phyloP scores from a whole-genome alignment of 768 basidiomycete species.

The Cyclocybe aegerita region DNA sequence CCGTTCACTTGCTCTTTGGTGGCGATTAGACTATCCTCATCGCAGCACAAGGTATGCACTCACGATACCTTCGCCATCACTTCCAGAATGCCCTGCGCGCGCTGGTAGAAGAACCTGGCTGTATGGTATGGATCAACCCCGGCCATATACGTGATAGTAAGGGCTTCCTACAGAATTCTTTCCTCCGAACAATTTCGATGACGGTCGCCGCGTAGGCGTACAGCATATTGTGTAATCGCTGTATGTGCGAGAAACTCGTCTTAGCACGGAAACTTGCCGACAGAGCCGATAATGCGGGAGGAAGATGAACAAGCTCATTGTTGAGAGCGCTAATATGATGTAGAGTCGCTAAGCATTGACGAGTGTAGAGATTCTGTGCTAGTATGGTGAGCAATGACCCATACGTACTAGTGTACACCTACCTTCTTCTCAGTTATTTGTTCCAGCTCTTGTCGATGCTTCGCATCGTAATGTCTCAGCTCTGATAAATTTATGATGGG shows the following conservation, averaged over 20 bases:
- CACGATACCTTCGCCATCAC: constrained; percentile 88
- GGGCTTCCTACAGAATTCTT: constrained; percentile 69
- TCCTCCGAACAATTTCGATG: constrained; percentile 86
- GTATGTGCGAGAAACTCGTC: constrained; percentile 89
- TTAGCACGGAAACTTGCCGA: constrained; percentile 73
- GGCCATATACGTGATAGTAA: not conserved
- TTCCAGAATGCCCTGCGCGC: constrained; percentile 79
- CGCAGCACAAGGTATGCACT: constrained; percentile 24
- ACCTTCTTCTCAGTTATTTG: constrained; percentile 58
- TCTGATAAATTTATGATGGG: constrained; percentile 37
- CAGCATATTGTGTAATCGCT: constrained; percentile 83
- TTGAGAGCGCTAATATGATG: constrained; percentile 81
- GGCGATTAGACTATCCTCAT: not conserved
- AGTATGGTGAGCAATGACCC: constrained; percentile 19
- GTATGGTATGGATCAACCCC: constrained; percentile 1
- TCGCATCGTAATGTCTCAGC: constrained; percentile 60
- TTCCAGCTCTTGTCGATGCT: constrained; percentile 60
- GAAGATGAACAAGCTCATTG: constrained; percentile 75
- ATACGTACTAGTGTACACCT: constrained; percentile 5
- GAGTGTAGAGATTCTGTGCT: constrained; percentile 69
- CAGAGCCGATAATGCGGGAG: constrained; percentile 58
- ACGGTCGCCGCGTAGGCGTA: constrained; percentile 92
- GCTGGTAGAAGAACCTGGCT: constrained; percentile 81
- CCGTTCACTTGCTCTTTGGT: constrained; percentile 64
- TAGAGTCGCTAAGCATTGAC: constrained; percentile 62